Conservation (phyloP, 2,329 filamentous ascomycete species). For the Neonectria magnoliae region DNA sequence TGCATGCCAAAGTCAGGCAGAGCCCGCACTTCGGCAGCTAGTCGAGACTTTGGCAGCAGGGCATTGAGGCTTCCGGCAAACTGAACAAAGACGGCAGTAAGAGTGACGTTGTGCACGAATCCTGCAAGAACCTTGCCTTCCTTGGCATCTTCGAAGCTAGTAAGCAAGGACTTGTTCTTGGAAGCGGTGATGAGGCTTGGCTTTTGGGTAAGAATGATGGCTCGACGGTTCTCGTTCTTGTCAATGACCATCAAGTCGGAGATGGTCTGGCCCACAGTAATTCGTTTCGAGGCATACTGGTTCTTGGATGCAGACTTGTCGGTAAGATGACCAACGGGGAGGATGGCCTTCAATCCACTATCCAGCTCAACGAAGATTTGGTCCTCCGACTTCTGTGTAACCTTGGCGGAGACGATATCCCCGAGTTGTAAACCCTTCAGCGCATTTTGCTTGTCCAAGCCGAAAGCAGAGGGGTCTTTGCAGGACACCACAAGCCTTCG, state of each 20-base stretch:
- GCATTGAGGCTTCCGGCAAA: conserved; percentile 83
- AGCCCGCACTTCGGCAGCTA: conserved; percentile 74
- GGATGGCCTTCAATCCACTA: conserved; percentile 78
- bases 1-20: conserved; percentile 82
- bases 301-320: conserved; percentile 87
- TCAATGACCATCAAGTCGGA: conserved; percentile 86
- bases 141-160: conserved; percentile 75
- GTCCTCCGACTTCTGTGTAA: conserved; percentile 82
- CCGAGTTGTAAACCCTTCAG: conserved; percentile 80
- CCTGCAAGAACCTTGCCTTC: conserved; percentile 76
- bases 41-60: conserved; percentile 80
- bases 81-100: conserved; percentile 86
- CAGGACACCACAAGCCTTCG: conserved; percentile 87
- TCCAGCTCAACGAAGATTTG: conserved; percentile 82
- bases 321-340: conserved; percentile 81
- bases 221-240: conserved; percentile 80
- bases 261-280: conserved; percentile 85
- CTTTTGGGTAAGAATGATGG: conserved; percentile 84
- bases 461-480: conserved; percentile 85
- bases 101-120: conserved; percentile 86
- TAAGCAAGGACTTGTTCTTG: conserved; percentile 77
- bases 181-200: conserved; percentile 81
- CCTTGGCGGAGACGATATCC: conserved; percentile 78
- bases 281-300: conserved; percentile 78
- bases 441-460: conserved; percentile 77